Conservation (phyloP, 176 grass and related monocot genomes). For the Oryza rufipogon region DNA sequence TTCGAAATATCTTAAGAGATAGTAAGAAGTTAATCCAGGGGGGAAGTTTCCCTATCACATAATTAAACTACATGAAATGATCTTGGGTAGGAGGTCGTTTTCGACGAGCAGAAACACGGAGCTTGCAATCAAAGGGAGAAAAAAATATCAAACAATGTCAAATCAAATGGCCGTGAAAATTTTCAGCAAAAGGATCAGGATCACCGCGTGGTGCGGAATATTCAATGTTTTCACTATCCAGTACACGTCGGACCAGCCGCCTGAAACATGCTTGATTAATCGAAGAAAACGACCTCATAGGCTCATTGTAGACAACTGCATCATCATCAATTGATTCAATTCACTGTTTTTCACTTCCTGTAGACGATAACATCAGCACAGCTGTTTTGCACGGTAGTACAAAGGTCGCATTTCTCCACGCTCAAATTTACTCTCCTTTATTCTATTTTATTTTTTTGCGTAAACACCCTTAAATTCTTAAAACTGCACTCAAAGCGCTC, state of each 20-base stretch:
- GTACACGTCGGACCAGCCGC: slow-evolving; percentile 31
- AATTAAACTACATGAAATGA: not conserved
- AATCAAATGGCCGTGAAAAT: slow-evolving; percentile 24
- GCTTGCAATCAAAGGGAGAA: not conserved
- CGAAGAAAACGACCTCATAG: slow-evolving; percentile 32
- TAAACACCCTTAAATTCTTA: not conserved
- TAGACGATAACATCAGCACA: not conserved
- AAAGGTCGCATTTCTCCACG: not conserved
- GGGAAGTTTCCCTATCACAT: not conserved
- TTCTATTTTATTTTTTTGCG: not conserved
- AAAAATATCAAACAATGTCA: slow-evolving; percentile 29
- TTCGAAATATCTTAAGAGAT: not conserved
- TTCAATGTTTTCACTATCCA: slow-evolving; percentile 14
- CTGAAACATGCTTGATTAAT: not conserved
- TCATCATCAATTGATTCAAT: not conserved
- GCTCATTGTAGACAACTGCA: not conserved
- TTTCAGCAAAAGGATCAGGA: slow-evolving; percentile 20
- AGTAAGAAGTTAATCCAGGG: not conserved
- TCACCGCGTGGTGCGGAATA: slow-evolving; percentile 26
- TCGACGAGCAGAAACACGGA: not conserved
- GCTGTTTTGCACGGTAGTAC: slow-evolving; percentile 8
- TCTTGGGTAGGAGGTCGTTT: slow-evolving; percentile 26
- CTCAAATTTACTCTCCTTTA: not conserved
- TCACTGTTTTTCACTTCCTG: not conserved
- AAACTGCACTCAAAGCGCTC: not conserved